A percentile compares a stretch with the other conserved stretches of the same genome.
Evolutionary conservation across 148 eudicot species (phyloP).

Genomic region (Salicornia ramosissima): DNA sequence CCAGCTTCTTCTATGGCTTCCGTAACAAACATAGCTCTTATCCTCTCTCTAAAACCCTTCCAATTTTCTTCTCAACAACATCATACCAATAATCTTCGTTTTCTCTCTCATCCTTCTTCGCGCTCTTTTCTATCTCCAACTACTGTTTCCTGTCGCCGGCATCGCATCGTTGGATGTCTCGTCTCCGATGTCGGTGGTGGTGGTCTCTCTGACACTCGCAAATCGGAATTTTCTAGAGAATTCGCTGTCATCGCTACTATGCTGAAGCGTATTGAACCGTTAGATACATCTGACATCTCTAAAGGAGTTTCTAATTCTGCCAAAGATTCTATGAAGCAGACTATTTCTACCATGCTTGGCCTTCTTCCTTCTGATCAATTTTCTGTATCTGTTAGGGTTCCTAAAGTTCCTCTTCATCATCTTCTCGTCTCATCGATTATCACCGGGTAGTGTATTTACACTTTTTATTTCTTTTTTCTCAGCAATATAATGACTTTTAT

Average conservation of each 20-base stretch:
- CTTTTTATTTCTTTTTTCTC: too few species aligned
- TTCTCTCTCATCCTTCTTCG: constrained; percentile 14
- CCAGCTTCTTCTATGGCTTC: constrained; percentile 40
- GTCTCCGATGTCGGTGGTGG: constrained; percentile 67
- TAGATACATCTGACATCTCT: constrained; percentile 58
- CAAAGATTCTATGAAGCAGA: constrained; percentile 84
- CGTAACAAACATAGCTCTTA: constrained; percentile 32
- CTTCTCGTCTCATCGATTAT: constrained; percentile 64
- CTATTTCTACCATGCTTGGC: constrained; percentile 76
- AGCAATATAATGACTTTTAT: background rate
- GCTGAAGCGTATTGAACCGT: constrained; percentile 65
- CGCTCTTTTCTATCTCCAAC: constrained; percentile 17
- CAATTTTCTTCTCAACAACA: constrained; percentile 13
- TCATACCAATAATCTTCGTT: constrained; percentile 23
- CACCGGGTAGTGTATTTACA: constrained; percentile 50
- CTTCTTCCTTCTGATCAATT: constrained; percentile 79
- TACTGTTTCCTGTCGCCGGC: constrained; percentile 16
- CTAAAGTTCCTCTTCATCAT: constrained; percentile 50
- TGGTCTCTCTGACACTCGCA: constrained; percentile 55
- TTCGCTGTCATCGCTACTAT: constrained; percentile 68
- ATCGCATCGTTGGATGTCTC: constrained; percentile 33
- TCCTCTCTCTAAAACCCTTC: constrained; percentile 37
- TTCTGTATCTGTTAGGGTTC: constrained; percentile 58
- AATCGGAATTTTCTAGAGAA: constrained; percentile 55
- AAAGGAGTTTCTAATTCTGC: constrained; percentile 66